These are phyloP conservation scores for Ceratobasidium sp. DNA, from an alignment of 1,284 basidiomycete genomes.

Conservation along the genomic window DNA sequence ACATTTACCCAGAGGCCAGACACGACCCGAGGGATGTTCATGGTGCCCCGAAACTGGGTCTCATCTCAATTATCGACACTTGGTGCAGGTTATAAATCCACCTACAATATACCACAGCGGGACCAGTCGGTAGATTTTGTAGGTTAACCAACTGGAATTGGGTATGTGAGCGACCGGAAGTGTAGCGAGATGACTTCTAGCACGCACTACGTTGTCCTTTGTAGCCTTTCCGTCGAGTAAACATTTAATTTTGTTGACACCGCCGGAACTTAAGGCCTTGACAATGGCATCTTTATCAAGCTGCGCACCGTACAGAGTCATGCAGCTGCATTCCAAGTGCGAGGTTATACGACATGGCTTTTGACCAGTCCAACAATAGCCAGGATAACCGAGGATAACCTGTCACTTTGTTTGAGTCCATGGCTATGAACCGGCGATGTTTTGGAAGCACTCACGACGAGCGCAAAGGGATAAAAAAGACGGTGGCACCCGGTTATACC, in stretches of 20 bases:
- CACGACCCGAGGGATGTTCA: not conserved
- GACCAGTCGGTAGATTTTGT: not conserved
- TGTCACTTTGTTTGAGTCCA: not conserved
- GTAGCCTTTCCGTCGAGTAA: not conserved
- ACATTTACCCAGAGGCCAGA: not conserved
- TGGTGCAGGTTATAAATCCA: not conserved
- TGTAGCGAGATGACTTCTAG: not conserved
- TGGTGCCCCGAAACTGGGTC: conserved; percentile 1
- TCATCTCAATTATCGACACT: not conserved
- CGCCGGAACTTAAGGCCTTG: not conserved
- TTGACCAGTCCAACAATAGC: not conserved
- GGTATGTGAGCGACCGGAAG: not conserved
- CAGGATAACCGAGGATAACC: not conserved
- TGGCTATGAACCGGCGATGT: not conserved
- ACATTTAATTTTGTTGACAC: not conserved
- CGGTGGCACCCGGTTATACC: not conserved
- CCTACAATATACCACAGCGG: conserved; percentile 6
- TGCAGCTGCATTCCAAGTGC: not conserved
- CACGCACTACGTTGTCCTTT: conserved; percentile 3
- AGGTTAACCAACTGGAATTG: not conserved
- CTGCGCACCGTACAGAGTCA: not conserved
- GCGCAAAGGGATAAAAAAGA: not conserved
- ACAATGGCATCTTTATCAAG: not conserved
- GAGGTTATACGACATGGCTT: not conserved
- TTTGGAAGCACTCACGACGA: not conserved